Percentiles rank a stretch among this genome's conserved stretches.
Evolutionary conservation across 2,329 filamentous ascomycete genomes (phyloP).

Genomic region (Cucurbitaria berberidis): DNA sequence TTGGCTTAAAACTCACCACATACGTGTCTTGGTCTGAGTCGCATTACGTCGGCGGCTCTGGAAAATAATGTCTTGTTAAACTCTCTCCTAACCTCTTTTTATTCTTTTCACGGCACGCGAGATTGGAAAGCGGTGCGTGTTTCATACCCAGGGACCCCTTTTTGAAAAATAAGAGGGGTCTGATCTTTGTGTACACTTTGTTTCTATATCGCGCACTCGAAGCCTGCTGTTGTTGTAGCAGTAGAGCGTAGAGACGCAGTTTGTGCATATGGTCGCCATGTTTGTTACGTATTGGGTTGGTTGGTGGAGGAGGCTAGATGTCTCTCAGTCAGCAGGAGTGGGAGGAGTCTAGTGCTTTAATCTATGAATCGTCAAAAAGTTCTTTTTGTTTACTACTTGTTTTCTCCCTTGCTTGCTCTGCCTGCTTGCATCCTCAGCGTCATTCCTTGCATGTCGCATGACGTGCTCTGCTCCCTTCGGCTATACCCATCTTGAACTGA

Average conservation of each 20-base stretch:
- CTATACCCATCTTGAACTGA: no score
- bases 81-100: no score
- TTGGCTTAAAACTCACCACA: slow-evolving; percentile 16
- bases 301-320: slow-evolving; percentile 1
- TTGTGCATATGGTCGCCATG: slow-evolving; percentile 28
- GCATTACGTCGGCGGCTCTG: slow-evolving; percentile 14
- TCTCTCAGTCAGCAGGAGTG: slow-evolving; percentile 4
- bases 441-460: neutral
- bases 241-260: neutral
- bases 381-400: no score
- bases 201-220: slow-evolving; percentile 1
- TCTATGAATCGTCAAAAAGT: no score
- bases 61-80: slow-evolving; percentile 34
- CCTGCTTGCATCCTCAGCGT: neutral
- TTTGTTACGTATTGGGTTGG: slow-evolving; percentile 17
- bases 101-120: slow-evolving; percentile 21
- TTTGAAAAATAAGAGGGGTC: no score
- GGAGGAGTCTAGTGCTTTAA: slow-evolving; percentile 8
- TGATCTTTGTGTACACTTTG: slow-evolving; percentile 23
- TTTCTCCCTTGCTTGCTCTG: no score
- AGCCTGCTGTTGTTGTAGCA: neutral
- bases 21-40: slow-evolving; percentile 27
- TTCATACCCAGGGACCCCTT: slow-evolving; percentile 20
- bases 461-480: no score
- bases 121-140: slow-evolving; percentile 18